Evolutionary conservation across 1,284 basidiomycete species (phyloP).

Genomic region (Trametes hirsuta): DNA sequence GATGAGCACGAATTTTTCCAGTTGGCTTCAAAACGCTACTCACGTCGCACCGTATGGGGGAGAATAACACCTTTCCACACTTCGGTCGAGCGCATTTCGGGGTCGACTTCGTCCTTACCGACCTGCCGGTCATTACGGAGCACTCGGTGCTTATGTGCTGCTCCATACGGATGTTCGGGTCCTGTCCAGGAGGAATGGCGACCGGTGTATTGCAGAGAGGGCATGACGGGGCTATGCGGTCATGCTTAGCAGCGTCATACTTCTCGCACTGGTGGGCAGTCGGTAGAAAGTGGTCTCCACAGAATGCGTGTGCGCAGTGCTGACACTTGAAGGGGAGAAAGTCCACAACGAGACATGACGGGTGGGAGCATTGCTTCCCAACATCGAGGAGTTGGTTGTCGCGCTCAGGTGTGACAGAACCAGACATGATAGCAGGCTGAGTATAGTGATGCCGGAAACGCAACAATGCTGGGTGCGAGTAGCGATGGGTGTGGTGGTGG

Average conservation of each 20-base stretch:
- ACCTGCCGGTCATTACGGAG: slow-evolving; percentile 63
- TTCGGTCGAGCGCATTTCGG: slow-evolving; percentile 63
- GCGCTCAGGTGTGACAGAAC: slow-evolving; percentile 38
- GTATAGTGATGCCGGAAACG: neutral
- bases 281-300: slow-evolving; percentile 75
- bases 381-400: slow-evolving; percentile 61
- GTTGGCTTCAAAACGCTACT: neutral
- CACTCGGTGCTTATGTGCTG: slow-evolving; percentile 68
- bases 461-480: neutral
- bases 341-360: slow-evolving; percentile 69
- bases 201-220: slow-evolving; percentile 75
- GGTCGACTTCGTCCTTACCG: slow-evolving; percentile 48
- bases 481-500: neutral
- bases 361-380: slow-evolving; percentile 71
- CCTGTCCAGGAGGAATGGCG: slow-evolving; percentile 70
- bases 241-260: slow-evolving; percentile 69
- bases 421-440: slow-evolving; percentile 31
- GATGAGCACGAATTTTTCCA: neutral
- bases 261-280: slow-evolving; percentile 64
- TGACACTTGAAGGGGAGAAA: slow-evolving; percentile 84
- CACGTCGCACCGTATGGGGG: slow-evolving; percentile 74
- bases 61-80: slow-evolving; percentile 73
- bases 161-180: slow-evolving; percentile 79
- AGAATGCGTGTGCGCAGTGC: slow-evolving; percentile 68
- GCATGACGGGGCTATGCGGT: slow-evolving; percentile 75